These are phyloP conservation scores for Rheum nobile DNA, from an alignment of 148 eudicot genomes.

Conservation along the genomic window DNA sequence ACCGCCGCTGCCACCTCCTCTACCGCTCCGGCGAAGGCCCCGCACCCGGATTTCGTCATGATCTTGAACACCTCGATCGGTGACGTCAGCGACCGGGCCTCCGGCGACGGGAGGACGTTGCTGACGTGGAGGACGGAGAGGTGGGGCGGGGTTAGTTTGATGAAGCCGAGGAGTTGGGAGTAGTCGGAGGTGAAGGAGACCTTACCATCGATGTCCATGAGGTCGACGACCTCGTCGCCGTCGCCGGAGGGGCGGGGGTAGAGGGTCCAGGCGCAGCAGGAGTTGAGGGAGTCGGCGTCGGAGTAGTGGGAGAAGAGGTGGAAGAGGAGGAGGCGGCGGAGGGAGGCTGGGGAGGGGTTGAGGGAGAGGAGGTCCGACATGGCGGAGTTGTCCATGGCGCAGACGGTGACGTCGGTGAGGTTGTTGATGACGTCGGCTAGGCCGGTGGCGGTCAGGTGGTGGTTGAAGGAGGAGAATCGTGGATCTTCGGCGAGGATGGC, in stretches of 20 bases:
- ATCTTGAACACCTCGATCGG: neutral
- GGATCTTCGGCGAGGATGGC: conserved; percentile 30
- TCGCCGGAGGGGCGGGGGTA: neutral
- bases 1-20: neutral
- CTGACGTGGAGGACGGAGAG: neutral
- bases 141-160: neutral
- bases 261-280: conserved; percentile 24
- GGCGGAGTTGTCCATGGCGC: conserved; percentile 43
- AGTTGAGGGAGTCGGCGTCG: conserved; percentile 32
- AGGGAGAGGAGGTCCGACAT: conserved; percentile 42
- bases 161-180: neutral
- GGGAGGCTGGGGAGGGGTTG: conserved; percentile 18
- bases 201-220: neutral
- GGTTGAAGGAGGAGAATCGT: conserved; percentile 47
- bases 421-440: conserved; percentile 44
- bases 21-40: conserved; percentile 3
- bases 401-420: conserved; percentile 27
- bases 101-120: neutral
- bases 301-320: conserved; percentile 52
- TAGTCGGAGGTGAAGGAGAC: neutral
- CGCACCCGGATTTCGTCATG: neutral
- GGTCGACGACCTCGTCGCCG: neutral
- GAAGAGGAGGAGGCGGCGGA: conserved; percentile 12
- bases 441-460: conserved; percentile 41
- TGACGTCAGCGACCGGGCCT: neutral